Evolutionary conservation across 805 yeast genomes (phyloP), one percentile per base, ranked within the genome.

Genomic region (Wickerhamomyces ciferrii): DNA sequence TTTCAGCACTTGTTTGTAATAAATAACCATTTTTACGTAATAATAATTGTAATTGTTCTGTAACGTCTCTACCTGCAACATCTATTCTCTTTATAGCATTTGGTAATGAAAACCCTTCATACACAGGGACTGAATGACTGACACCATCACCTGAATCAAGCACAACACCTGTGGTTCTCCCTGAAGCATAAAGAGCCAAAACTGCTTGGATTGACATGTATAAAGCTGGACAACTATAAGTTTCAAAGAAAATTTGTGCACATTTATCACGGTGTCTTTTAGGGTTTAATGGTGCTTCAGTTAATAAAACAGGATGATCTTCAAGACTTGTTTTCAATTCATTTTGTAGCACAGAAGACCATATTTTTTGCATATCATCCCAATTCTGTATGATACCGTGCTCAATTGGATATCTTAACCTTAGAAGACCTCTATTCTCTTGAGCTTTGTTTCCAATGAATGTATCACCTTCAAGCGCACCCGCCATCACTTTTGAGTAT

Each of bases 71-170:
- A 0, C 98, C 98, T 0, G 94, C 97, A 23, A 89, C 62, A 59
- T 90, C 94, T 50, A 85, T 71, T 45, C 97, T 66, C 61, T 78
- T 77, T 21, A 87, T 79, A 2, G 91, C 81, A 2, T 83, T 72
- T 0, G 91, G 83, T 15, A 91, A 61, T 13, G 91, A 74, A 62
- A 88, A 91, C 5, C 98, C 98, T 49, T 89, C 90, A 64, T 80
- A 92, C 0, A 92, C 88, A 0, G 97, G 97, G 2, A 89, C 96
- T 9, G 86, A 74, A 58, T 87, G 91, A 36, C 87, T 78, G 23
- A 89, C 96, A 5, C 97, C 97, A 63, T 91, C 97, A 5, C 97
- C 97, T n/a, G 84, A 78, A 59, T 91, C 97, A 13, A 92, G 59
- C 3, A 88, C 96, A 35, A 88, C 77, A 1, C 97, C 98, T 0